Evolutionary conservation across 2,329 filamentous ascomycete species (phyloP).

Genomic region (Chaetomiaceae sp.): DNA sequence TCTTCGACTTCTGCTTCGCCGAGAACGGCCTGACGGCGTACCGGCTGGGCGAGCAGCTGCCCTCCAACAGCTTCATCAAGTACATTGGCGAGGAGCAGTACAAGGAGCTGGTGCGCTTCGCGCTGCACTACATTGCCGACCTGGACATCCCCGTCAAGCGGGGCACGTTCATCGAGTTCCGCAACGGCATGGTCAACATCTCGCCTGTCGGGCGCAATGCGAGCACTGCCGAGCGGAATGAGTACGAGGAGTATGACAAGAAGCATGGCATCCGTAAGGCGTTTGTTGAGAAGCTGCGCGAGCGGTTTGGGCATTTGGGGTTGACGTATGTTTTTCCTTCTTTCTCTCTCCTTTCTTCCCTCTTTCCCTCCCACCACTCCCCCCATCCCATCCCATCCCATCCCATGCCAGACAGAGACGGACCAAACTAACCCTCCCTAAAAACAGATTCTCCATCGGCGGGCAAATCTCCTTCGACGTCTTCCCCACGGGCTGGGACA

Average conservation of each 20-base stretch:
- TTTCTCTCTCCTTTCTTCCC: background rate
- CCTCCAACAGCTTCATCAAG: slow-evolving; percentile 80
- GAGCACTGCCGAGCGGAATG: slow-evolving; percentile 69
- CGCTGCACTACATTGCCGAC: slow-evolving; percentile 78
- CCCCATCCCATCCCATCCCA: background rate
- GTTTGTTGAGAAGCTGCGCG: slow-evolving; percentile 71
- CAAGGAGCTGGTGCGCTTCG: slow-evolving; percentile 71
- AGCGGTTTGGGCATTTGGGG: slow-evolving; percentile 76
- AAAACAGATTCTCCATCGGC: slow-evolving; percentile 76
- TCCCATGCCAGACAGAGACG: too few relatives aligned
- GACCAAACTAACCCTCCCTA: background rate
- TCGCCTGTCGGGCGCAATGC: slow-evolving; percentile 84
- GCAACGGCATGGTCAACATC: slow-evolving; percentile 89
- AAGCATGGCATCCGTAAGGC: slow-evolving; percentile 68
- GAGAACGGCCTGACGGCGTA: slow-evolving; percentile 94
- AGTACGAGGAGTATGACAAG: slow-evolving; percentile 78
- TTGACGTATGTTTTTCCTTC: slow-evolving; percentile 57
- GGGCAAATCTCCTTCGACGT: slow-evolving; percentile 98
- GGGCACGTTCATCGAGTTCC: slow-evolving; percentile 82
- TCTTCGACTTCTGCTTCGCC: slow-evolving; percentile 97
- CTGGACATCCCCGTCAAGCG: slow-evolving; percentile 78
- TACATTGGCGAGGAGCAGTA: slow-evolving; percentile 83
- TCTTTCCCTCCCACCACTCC: background rate
- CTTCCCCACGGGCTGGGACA: slow-evolving; percentile 96
- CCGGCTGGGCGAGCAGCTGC: slow-evolving; percentile 71